These are phyloP conservation scores for Tarenaya hassleriana DNA, from an alignment of 345 rosid species.

Conservation along the genomic window DNA sequence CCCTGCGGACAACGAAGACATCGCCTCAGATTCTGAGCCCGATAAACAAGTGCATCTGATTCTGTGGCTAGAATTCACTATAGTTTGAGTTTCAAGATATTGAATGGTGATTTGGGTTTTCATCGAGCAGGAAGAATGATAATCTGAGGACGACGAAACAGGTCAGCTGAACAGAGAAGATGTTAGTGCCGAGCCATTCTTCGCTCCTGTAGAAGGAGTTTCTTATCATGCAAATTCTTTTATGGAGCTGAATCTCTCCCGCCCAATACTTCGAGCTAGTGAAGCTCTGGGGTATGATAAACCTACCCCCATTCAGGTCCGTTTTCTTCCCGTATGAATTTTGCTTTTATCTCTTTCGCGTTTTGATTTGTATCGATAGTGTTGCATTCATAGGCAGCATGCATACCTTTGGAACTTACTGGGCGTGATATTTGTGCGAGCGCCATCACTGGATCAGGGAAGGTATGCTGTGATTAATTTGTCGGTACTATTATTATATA, in stretches of 20 bases:
- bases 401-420: constrained; percentile 73
- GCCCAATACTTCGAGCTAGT: constrained; percentile 87
- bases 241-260: constrained; percentile 85
- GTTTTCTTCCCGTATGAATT: neutral
- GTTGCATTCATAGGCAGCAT: constrained; percentile 61
- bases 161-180: constrained; percentile 33
- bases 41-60: constrained; percentile 48
- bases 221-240: constrained; percentile 81
- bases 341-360: neutral
- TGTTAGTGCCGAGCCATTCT: constrained; percentile 49
- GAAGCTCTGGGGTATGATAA: constrained; percentile 81
- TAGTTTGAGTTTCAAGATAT: neutral
- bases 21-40: constrained; percentile 43
- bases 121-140: constrained; percentile 53
- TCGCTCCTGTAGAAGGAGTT: constrained; percentile 56
- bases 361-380: neutral
- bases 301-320: constrained; percentile 95
- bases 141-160: constrained; percentile 55
- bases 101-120: neutral
- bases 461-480: constrained; percentile 39
- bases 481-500: neutral
- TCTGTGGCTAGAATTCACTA: neutral
- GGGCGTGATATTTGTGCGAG: constrained; percentile 98
- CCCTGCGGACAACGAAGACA: constrained; percentile 23
- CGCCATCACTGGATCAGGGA: constrained; percentile 97